Base-by-base conservation (phyloP, 352 stramenopile genomes). In the Phytophthora fragariae region DNA sequence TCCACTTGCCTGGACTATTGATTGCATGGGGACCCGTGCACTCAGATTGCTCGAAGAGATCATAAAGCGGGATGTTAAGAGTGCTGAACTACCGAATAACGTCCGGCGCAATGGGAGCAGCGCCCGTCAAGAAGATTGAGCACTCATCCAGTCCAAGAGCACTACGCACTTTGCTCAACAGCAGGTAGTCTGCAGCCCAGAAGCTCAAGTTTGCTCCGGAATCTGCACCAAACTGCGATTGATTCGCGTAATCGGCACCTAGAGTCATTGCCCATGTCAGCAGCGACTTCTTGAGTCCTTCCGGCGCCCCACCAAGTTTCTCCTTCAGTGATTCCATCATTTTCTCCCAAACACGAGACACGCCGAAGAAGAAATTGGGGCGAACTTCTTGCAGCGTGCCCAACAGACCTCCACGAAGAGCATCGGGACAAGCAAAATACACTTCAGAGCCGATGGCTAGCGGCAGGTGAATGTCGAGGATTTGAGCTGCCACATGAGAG, bases 51-150 rank as follows among this genome's bases (percentile, higher is more conserved):
- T 95, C 95, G 57, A 94, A 93, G 47, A 98, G 70, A 73, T 99
- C 96, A 67, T 96, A 93, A 54, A 99, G 86, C 35, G 92, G 92
- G 31, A 98, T 98, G 78, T 98, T 96, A n/a, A 98, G 76, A 10
- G 85, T 97, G 46, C 84, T 90, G 64, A 99, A 98, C 77, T 97
- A 99, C 53, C 89, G 81, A 61, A 91, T 75, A 56, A 80, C 80
- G 24, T 90, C 80, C 5, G 72, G 75, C 7, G 76, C 77, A 67
- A 91, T 88, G 2, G 82, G 73, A 54, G 95, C 95, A 9, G 93
- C 95, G 3, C 84, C 89, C 2, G 90, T 96, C 80, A 97, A 97
- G 69, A 91, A 94, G 52, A 79, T 82, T 57, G 84, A 82, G 78
- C 85, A 93, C 59, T 92, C 68, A 70, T 98, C 90, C 17, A 98